A percentile compares a stretch with the other conserved stretches of the same genome.
Evolutionary conservation across 2,329 filamentous ascomycete genomes (phyloP).

Genomic region (Diaporthe citrichinensis): DNA sequence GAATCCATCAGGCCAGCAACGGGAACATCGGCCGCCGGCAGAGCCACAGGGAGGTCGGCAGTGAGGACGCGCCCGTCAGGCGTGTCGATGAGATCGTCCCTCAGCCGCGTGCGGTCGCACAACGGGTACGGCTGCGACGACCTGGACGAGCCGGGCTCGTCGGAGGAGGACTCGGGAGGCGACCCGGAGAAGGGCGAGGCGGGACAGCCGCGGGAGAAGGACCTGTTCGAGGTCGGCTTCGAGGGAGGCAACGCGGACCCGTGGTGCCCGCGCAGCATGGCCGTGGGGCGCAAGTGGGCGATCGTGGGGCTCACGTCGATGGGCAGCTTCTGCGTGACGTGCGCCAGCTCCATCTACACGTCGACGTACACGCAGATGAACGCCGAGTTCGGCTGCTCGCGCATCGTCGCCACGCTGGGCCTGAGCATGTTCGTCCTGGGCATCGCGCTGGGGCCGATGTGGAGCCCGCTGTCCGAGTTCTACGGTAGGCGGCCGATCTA

Average conservation of each 20-base stretch:
- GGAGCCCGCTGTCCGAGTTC: constrained; percentile 80
- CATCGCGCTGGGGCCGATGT: constrained; percentile 73
- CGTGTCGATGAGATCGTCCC: constrained; percentile 43
- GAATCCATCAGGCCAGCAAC: constrained; percentile 47
- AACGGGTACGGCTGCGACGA: constrained; percentile 61
- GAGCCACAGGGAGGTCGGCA: constrained; percentile 31
- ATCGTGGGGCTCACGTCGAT: constrained; percentile 81
- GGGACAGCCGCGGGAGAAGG: constrained; percentile 49
- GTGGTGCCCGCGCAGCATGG: constrained; percentile 79
- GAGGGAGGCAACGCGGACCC: constrained; percentile 79
- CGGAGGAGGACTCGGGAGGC: constrained; percentile 33
- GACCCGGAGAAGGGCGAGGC: constrained; percentile 15
- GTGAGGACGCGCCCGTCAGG: constrained; percentile 35
- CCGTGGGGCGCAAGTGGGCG: constrained; percentile 78
- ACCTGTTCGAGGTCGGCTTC: constrained; percentile 79
- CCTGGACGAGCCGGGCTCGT: constrained; percentile 41
- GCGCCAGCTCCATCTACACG: constrained; percentile 90
- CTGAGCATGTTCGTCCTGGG: constrained; percentile 88
- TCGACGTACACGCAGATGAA: constrained; percentile 84
- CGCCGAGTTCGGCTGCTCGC: constrained; percentile 79
- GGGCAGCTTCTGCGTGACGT: constrained; percentile 89
- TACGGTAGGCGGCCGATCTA: constrained; percentile 89
- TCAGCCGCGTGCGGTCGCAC: constrained; percentile 55
- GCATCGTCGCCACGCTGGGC: constrained; percentile 82
- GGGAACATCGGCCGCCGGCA: constrained; percentile 1